A percentile compares a stretch with the other conserved stretches of the same genome.
Conservation (phyloP, 2,329 filamentous ascomycete genomes). For the Podosphaera xanthii region DNA sequence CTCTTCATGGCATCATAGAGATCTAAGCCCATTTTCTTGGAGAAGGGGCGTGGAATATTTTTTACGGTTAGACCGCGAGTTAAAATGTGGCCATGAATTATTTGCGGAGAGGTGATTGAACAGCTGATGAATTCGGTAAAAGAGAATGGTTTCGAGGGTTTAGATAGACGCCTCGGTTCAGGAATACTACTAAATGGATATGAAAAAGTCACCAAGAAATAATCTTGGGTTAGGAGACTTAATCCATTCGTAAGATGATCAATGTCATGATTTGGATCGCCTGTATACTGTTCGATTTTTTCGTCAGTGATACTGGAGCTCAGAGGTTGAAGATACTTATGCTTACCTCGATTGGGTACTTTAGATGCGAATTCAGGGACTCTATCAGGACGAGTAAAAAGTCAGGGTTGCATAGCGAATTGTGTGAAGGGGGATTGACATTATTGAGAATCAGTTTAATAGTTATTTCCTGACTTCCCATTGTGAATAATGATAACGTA, state of each 20-base stretch:
- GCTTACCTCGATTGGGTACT: constrained; percentile 1
- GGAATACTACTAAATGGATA: not conserved
- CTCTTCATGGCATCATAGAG: not conserved
- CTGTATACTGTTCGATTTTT: not conserved
- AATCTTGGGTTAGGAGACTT: not conserved
- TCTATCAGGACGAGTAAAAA: not conserved
- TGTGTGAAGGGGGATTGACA: not conserved
- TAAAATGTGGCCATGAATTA: not conserved
- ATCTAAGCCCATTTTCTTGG: not conserved
- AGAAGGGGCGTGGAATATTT: not conserved
- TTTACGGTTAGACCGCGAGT: not conserved
- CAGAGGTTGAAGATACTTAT: not conserved
- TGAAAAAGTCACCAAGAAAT: not conserved
- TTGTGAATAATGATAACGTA: not conserved
- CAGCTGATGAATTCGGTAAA: constrained; percentile 1
- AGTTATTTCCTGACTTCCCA: not conserved
- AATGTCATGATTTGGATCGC: not conserved
- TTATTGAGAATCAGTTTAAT: not conserved
- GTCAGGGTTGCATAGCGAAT: not conserved
- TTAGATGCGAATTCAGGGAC: not conserved
- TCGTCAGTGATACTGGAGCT: not conserved
- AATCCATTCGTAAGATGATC: not conserved
- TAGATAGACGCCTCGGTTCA: not conserved
- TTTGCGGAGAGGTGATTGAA: not conserved
- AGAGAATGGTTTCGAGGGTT: not conserved